Percentiles rank a stretch among this genome's conserved stretches.
Conservation (phyloP, 345 rosid species). For the Syzygium grande region DNA sequence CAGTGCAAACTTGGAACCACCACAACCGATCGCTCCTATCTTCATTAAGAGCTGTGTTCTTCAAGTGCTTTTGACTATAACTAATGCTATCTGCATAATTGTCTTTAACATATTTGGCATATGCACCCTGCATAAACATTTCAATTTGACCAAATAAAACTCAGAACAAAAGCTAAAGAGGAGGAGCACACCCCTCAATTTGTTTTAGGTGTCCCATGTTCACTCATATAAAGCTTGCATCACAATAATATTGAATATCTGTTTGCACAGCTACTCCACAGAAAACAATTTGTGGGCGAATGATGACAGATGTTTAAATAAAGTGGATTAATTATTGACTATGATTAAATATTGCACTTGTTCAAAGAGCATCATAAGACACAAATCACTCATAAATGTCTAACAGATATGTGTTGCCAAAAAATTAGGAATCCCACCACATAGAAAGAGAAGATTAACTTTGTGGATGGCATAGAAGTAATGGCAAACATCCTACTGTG, state of each 20-base stretch:
- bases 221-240: background rate
- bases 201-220: background rate
- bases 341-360: background rate
- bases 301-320: background rate
- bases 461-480: background rate
- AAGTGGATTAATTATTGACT: background rate
- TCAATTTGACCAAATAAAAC: background rate
- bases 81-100: constrained; percentile 40
- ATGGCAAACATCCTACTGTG: background rate
- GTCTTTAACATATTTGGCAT: constrained; percentile 62
- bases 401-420: background rate
- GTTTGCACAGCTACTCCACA: background rate
- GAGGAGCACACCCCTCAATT: background rate
- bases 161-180: background rate
- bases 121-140: constrained; percentile 42
- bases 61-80: constrained; percentile 56
- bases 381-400: background rate
- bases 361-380: background rate
- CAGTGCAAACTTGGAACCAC: constrained; percentile 97
- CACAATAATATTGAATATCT: background rate
- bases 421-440: background rate
- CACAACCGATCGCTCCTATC: constrained; percentile 53
- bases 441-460: background rate
- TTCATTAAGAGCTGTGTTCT: constrained; percentile 27
- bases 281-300: background rate